These are phyloP conservation scores for Phialemonium atrogriseum DNA, from an alignment of 2,329 filamentous ascomycete genomes.

Conservation along the genomic window DNA sequence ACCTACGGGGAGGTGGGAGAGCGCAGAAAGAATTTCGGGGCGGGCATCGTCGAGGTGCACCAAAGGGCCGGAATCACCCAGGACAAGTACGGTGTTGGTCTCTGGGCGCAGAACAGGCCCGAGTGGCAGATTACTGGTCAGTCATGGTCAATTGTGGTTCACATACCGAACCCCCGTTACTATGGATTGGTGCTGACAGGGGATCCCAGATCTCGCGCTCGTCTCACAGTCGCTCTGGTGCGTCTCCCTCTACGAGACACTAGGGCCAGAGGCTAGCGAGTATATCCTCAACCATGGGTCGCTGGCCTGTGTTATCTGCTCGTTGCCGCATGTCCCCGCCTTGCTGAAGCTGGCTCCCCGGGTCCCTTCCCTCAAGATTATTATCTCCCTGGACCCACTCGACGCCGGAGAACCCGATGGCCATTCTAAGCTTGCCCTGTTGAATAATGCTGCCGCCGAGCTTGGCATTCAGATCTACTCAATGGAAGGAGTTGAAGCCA, in stretches of 20 bases:
- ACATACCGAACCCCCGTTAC: slow-evolving; percentile 7
- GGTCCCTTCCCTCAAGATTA: slow-evolving; percentile 74
- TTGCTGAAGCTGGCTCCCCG: slow-evolving; percentile 73
- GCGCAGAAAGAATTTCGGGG: slow-evolving; percentile 76
- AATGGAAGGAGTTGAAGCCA: slow-evolving; percentile 69
- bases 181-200: slow-evolving; percentile 2
- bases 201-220: slow-evolving; percentile 63
- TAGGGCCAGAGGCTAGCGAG: slow-evolving; percentile 84
- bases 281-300: slow-evolving; percentile 92
- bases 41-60: slow-evolving; percentile 77
- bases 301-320: slow-evolving; percentile 67
- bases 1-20: slow-evolving; percentile 72
- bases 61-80: slow-evolving; percentile 59
- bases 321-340: slow-evolving; percentile 70
- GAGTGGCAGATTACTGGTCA: slow-evolving; percentile 80
- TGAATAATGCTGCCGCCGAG: slow-evolving; percentile 66
- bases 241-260: slow-evolving; percentile 92
- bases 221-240: slow-evolving; percentile 82
- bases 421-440: slow-evolving; percentile 68
- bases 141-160: slow-evolving; percentile 11
- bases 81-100: slow-evolving; percentile 63
- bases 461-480: slow-evolving; percentile 72
- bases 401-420: slow-evolving; percentile 70
- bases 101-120: slow-evolving; percentile 82
- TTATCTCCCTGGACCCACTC: slow-evolving; percentile 78